A percentile compares a stretch with the other conserved stretches of the same genome.
Evolutionary conservation across 1,139 yeast genomes (phyloP).

Genomic region (Suhomyces atakaporum): DNA sequence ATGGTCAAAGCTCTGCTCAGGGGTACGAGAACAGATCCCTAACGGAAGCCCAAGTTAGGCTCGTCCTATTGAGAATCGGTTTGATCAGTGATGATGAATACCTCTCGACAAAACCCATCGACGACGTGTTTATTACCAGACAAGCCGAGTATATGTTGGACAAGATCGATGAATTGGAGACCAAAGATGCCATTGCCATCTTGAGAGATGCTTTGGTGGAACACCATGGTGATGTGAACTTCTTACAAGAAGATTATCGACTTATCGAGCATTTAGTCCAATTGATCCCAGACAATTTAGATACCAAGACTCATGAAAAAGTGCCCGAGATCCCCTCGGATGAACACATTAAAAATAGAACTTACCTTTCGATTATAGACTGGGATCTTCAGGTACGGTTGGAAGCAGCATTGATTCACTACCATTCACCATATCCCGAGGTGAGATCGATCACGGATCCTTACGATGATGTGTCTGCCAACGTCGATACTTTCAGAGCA

Average conservation of each 20-base stretch:
- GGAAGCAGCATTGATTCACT: slow-evolving; percentile 46
- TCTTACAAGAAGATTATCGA: slow-evolving; percentile 37
- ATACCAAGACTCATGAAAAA: slow-evolving; percentile 9
- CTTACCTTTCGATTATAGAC: slow-evolving; percentile 33
- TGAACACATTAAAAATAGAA: slow-evolving; percentile 25
- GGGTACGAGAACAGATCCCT: slow-evolving; percentile 11
- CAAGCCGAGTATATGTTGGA: slow-evolving; percentile 33
- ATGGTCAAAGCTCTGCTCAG: slow-evolving; percentile 2
- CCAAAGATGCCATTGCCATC: slow-evolving; percentile 32
- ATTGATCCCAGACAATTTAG: slow-evolving; percentile 22
- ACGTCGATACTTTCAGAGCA: slow-evolving; percentile 45
- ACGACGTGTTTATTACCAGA: slow-evolving; percentile 21
- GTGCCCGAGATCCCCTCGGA: slow-evolving; percentile 2
- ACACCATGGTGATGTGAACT: slow-evolving; percentile 47
- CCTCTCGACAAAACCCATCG: slow-evolving; percentile 13
- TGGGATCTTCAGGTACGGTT: slow-evolving; percentile 40
- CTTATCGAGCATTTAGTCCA: slow-evolving; percentile 35
- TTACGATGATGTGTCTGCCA: slow-evolving; percentile 39
- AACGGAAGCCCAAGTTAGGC: slow-evolving; percentile 26
- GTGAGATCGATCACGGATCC: slow-evolving; percentile 49
- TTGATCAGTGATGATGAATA: slow-evolving; percentile 32
- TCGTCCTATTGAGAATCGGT: slow-evolving; percentile 34
- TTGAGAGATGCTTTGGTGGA: slow-evolving; percentile 41
- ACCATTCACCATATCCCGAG: slow-evolving; percentile 51
- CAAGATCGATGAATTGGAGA: slow-evolving; percentile 25